Evolutionary conservation across 164 flowering plant genomes (phyloP).

Genomic region (Taxillus chinensis): DNA sequence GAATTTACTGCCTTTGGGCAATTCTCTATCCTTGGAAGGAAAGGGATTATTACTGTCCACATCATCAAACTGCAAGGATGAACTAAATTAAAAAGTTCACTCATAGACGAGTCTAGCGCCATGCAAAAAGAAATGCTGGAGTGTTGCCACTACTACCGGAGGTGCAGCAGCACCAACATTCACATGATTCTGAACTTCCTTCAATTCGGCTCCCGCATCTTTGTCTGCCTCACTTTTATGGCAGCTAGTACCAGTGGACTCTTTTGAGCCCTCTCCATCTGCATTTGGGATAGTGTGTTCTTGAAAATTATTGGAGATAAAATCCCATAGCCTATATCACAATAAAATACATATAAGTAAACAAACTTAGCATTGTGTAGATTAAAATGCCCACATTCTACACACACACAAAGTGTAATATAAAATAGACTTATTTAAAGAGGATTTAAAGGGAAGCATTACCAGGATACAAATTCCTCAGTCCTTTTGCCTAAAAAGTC

Average conservation of each 20-base stretch:
- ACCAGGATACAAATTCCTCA: slow-evolving; percentile 37
- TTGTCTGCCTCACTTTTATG: slow-evolving; percentile 5
- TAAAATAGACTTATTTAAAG: background rate
- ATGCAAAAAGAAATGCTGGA: background rate
- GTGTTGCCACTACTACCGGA: slow-evolving; percentile 12
- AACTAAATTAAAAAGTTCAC: slow-evolving; percentile 2
- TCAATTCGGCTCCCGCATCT: slow-evolving; percentile 2
- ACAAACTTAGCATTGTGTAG: background rate
- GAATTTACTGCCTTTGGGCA: slow-evolving; percentile 10
- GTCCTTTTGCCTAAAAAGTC: slow-evolving; percentile 39
- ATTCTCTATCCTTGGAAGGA: slow-evolving; percentile 4
- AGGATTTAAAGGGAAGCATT: background rate
- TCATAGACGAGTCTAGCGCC: background rate
- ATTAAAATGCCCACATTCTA: too few relatives aligned
- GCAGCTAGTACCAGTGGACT: slow-evolving; percentile 1
- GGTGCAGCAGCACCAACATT: slow-evolving; percentile 3
- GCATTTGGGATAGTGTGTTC: too few relatives aligned
- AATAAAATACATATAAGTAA: background rate
- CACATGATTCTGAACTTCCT: slow-evolving; percentile 5
- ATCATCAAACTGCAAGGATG: slow-evolving; percentile 15
- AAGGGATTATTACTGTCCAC: slow-evolving; percentile 3
- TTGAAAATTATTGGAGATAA: slow-evolving; percentile 12
- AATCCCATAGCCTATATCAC: slow-evolving; percentile 27
- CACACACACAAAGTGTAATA: too few relatives aligned
- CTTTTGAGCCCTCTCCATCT: background rate